Evolutionary conservation across 2,329 filamentous ascomycete genomes (phyloP), one percentile per base, ranked within the genome.

Genomic region (Talaromyces sp.): DNA sequence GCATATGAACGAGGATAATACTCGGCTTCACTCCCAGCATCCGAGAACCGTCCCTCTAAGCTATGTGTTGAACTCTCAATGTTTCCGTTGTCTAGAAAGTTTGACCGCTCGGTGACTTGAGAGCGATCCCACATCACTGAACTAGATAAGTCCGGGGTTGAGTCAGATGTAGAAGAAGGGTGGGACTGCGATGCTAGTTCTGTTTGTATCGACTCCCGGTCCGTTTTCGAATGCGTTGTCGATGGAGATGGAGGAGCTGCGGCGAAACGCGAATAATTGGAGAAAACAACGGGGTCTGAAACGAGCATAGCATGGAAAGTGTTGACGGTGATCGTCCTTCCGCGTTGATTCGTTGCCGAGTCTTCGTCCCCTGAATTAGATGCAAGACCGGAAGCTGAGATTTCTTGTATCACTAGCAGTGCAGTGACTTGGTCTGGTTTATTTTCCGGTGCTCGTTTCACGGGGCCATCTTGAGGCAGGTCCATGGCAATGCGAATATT

Each of bases 401-500:
- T 62, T 54, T 77, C 70, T 30, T 72, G 67, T 55, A 78, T 63
- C 19, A 63, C 74, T 63, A 78, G 63, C 15, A 77, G 57, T 2
- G 66, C 74, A 8, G 75, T 69, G 17, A 78, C 67, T 49, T 71
- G 63, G 63, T 78, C 75, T n/a, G 71, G 71, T 60, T 70, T 72
- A 15, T 72, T 65, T 53, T 75, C 72, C 1, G 73, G 70, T 4
- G 72, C 66, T 58, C 70, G 67, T 56, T 75, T 76, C 5, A 69
- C 65, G 7, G 71, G 62, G 2, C 69, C 75, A 62, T 80, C 78
- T 33, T 76, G 68, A 17, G 75, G 73, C 17, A 78, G 66, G 52
- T 81, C 77, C 65, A 82, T 78, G 56, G 82, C 80, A n/a, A 86
- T 67, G 57, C 78, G 78, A 59, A 86, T 67, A 33, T 79, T 75